Conservation (phyloP, 202 grass and related monocot genomes). For the Digitaria exilis region DNA sequence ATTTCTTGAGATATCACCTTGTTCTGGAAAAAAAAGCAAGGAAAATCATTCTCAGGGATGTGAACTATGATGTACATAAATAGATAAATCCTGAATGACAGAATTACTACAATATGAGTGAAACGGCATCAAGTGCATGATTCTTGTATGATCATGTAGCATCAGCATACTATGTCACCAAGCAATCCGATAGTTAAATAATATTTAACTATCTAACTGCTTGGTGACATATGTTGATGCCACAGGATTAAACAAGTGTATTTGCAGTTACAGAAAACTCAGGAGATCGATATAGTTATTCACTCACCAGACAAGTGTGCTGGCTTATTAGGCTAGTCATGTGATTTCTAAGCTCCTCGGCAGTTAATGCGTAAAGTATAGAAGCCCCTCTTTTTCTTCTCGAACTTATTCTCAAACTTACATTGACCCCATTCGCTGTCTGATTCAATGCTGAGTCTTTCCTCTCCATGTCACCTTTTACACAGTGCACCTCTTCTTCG, state of each 20-base stretch:
- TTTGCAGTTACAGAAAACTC: slow-evolving; percentile 20
- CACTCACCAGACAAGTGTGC: slow-evolving; percentile 45
- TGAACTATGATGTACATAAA: slow-evolving; percentile 27
- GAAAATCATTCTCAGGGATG: slow-evolving; percentile 14
- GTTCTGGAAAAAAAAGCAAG: slow-evolving; percentile 51
- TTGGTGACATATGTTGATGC: neutral
- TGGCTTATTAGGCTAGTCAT: slow-evolving; percentile 73
- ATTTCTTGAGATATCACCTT: slow-evolving; percentile 46
- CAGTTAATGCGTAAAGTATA: slow-evolving; percentile 78
- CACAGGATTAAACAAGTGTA: slow-evolving; percentile 32
- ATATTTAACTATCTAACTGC: slow-evolving; percentile 20
- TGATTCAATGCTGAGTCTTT: slow-evolving; percentile 36
- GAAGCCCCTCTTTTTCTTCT: slow-evolving; percentile 59
- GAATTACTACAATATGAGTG: slow-evolving; percentile 1
- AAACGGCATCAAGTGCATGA: no score
- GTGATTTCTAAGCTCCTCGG: slow-evolving; percentile 66
- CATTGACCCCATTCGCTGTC: slow-evolving; percentile 14
- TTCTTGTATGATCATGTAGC: slow-evolving; percentile 14
- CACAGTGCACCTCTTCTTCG: slow-evolving; percentile 22
- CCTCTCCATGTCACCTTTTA: slow-evolving; percentile 36
- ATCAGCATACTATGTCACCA: neutral
- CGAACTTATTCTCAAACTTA: slow-evolving; percentile 30
- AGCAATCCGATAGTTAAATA: slow-evolving; percentile 21
- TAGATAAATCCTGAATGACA: neutral
- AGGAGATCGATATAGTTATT: slow-evolving; percentile 27